phyloP scores from a whole-genome alignment of 1,284 basidiomycete species.

The Tylopilus sp. region DNA sequence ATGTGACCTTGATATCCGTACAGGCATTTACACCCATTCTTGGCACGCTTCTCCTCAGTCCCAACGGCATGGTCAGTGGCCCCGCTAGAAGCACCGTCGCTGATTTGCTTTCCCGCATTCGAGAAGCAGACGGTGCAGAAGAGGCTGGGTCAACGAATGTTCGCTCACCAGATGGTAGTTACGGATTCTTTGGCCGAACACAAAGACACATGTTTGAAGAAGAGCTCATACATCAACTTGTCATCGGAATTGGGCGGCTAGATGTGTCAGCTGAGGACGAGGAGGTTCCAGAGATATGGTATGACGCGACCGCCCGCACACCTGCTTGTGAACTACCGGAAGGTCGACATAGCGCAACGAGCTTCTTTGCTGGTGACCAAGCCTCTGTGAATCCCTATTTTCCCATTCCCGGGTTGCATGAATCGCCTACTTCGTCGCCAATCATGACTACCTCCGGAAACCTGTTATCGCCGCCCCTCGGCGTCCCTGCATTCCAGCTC shows the following conservation, averaged over 20 bases:
- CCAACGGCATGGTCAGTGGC: conserved; percentile 71
- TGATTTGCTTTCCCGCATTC: conserved; percentile 67
- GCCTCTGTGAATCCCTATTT: conserved; percentile 34
- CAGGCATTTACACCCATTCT: conserved; percentile 90
- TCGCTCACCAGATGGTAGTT: conserved; percentile 24
- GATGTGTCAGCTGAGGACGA: conserved; percentile 48
- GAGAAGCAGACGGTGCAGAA: conserved; percentile 45
- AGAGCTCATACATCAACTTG: conserved; percentile 80
- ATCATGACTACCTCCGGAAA: conserved; percentile 11
- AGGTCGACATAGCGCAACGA: conserved; percentile 14
- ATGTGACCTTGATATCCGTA: conserved; percentile 61
- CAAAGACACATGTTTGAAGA: conserved; percentile 68
- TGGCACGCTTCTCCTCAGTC: conserved; percentile 82
- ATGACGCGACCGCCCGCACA: conserved; percentile 32
- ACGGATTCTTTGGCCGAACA: conserved; percentile 49
- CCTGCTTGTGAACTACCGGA: conserved; percentile 31
- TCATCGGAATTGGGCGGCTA: conserved; percentile 83
- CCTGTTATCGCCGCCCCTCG: conserved; percentile 15
- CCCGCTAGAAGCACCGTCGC: conserved; percentile 77
- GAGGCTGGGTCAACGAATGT: conserved; percentile 23
- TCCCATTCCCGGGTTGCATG: conserved; percentile 23
- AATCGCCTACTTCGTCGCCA: conserved; percentile 20
- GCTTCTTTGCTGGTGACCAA: conserved; percentile 9
- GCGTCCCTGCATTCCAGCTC: conserved; percentile 21
- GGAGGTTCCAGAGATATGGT: conserved; percentile 29